Conservation (phyloP, 805 yeast species). For the Tetrapisispora namnaoensis region DNA sequence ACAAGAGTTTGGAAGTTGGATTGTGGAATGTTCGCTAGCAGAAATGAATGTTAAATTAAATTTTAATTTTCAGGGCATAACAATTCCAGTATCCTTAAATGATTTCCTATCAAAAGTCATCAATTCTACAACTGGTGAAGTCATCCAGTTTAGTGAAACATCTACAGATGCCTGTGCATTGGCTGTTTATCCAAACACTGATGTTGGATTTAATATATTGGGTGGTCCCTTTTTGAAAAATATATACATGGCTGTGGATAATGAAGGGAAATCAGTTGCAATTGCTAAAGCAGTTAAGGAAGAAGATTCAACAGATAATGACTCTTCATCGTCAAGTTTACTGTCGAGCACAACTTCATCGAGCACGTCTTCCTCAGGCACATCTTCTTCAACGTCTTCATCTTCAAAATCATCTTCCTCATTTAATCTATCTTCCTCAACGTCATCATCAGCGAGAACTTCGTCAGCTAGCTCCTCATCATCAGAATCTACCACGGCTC, state of each 20-base stretch:
- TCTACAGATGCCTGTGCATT: constrained; percentile 44
- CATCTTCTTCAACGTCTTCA: no score
- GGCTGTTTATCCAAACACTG: constrained; percentile 38
- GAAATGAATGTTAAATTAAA: constrained; percentile 40
- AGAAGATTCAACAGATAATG: neutral
- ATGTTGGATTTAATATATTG: constrained; percentile 41
- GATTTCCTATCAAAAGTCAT: constrained; percentile 36
- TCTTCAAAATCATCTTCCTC: no score
- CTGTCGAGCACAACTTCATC: no score
- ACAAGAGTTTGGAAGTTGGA: constrained; percentile 41
- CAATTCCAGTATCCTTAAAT: constrained; percentile 40
- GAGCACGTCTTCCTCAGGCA: no score
- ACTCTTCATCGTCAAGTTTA: no score
- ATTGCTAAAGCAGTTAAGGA: constrained; percentile 38
- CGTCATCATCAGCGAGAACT: no score
- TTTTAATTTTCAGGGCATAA: constrained; percentile 43
- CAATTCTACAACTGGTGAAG: constrained; percentile 23
- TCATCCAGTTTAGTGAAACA: constrained; percentile 44
- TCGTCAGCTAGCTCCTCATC: neutral
- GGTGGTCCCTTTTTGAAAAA: constrained; percentile 50
- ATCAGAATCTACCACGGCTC: neutral
- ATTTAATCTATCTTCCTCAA: no score
- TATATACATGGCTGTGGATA: constrained; percentile 53
- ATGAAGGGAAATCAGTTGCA: constrained; percentile 46
- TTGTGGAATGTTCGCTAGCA: constrained; percentile 49